phyloP scores from a whole-genome alignment of 2,329 filamentous ascomycete species.

The Aureobasidium leucospermi region DNA sequence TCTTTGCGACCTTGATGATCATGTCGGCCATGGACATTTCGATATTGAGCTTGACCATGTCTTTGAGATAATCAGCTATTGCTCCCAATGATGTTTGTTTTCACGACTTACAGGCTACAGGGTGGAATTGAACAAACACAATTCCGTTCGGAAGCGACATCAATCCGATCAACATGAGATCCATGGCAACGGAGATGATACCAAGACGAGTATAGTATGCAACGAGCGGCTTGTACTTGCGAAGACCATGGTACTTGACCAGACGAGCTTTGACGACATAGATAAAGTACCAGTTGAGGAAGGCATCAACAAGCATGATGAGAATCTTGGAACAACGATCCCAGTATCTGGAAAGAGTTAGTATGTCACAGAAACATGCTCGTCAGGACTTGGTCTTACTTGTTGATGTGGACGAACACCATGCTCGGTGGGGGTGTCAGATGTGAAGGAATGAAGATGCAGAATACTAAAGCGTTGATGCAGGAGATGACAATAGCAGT shows the following conservation, averaged over 20 bases:
- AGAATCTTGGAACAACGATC: slow-evolving; percentile 32
- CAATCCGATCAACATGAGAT: slow-evolving; percentile 21
- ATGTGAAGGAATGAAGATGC: slow-evolving; percentile 34
- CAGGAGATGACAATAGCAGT: slow-evolving; percentile 33
- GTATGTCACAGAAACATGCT: no score
- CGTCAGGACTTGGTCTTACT: no score
- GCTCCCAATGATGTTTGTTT: background rate
- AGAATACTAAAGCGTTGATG: slow-evolving; percentile 21
- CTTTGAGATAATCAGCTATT: background rate
- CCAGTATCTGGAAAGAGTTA: slow-evolving; percentile 24
- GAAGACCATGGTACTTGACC: slow-evolving; percentile 38
- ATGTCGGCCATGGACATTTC: slow-evolving; percentile 41
- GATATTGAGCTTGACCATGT: slow-evolving; percentile 44
- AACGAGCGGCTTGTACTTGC: slow-evolving; percentile 45
- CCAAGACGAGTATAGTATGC: slow-evolving; percentile 46
- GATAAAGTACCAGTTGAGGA: slow-evolving; percentile 34
- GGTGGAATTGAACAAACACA: slow-evolving; percentile 43
- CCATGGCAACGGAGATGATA: slow-evolving; percentile 43
- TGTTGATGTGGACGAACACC: slow-evolving; percentile 19
- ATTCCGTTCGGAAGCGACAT: slow-evolving; percentile 8
- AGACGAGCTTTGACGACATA: slow-evolving; percentile 40
- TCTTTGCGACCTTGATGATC: slow-evolving; percentile 33
- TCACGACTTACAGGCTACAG: slow-evolving; percentile 23
- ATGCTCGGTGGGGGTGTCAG: slow-evolving; percentile 23
- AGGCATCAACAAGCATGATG: slow-evolving; percentile 31